These are phyloP conservation scores for Eimeria necatrix DNA, from an alignment of 169 alveolate genomes.

Conservation along the genomic window DNA sequence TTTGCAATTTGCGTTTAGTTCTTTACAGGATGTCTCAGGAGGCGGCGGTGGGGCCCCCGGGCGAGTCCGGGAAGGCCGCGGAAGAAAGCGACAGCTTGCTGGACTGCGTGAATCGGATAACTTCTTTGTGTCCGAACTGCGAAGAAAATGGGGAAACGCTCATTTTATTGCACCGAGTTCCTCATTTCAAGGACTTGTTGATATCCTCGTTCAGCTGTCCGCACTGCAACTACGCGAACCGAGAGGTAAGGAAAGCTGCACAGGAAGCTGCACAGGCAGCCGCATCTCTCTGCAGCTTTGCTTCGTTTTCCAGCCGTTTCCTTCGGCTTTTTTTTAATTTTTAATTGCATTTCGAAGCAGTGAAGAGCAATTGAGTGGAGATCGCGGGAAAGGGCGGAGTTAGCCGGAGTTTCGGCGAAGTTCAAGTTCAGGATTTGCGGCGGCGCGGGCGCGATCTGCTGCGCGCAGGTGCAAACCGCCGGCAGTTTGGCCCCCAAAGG, in stretches of 20 bases:
- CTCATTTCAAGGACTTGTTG: slow-evolving; percentile 92
- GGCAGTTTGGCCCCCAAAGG: slow-evolving; percentile 84
- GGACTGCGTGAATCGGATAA: slow-evolving; percentile 87
- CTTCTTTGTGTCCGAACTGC: slow-evolving; percentile 92
- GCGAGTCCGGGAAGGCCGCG: background rate
- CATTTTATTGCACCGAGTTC: slow-evolving; percentile 88
- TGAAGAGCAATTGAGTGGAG: too few species aligned
- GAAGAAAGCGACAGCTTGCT: slow-evolving; percentile 33
- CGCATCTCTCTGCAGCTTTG: too few species aligned
- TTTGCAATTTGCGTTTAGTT: background rate
- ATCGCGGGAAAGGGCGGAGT: too few species aligned
- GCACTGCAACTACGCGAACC: slow-evolving; percentile 93
- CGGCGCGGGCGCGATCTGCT: slow-evolving; percentile 65
- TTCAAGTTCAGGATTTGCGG: too few species aligned
- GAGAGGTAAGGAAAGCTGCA: slow-evolving; percentile 87
- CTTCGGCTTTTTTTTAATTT: too few species aligned
- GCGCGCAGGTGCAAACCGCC: slow-evolving; percentile 91
- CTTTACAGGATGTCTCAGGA: background rate
- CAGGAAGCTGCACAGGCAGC: background rate
- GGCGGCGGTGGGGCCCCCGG: background rate
- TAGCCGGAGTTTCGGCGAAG: too few species aligned
- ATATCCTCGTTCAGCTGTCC: slow-evolving; percentile 94
- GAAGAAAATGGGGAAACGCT: slow-evolving; percentile 92
- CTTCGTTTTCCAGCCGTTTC: too few species aligned
- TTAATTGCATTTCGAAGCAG: too few species aligned